Evolutionary conservation across 257 asterid genomes (phyloP).

Genomic region (Anisodus acutangulus): DNA sequence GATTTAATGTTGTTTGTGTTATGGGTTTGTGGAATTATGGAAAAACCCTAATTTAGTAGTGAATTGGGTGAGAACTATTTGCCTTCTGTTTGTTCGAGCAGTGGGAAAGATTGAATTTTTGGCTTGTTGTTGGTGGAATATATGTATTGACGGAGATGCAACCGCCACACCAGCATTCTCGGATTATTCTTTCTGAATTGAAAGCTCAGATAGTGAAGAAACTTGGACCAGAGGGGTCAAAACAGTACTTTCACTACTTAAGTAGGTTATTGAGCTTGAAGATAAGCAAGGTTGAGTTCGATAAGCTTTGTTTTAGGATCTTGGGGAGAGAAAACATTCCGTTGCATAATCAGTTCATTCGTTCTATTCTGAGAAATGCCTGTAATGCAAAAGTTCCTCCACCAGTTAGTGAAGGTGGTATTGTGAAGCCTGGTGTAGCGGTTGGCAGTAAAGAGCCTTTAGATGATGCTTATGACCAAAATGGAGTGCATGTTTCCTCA

Average conservation of each 20-base stretch:
- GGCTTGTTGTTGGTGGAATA: constrained; percentile 55
- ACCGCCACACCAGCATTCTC: constrained; percentile 75
- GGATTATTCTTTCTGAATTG: constrained; percentile 76
- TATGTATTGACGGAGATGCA: constrained; percentile 67
- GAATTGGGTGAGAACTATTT: constrained; percentile 31
- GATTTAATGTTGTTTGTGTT: constrained; percentile 50
- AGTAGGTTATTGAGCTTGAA: constrained; percentile 67
- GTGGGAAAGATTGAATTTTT: constrained; percentile 39
- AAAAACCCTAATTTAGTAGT: constrained; percentile 56
- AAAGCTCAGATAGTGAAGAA: constrained; percentile 76
- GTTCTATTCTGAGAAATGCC: constrained; percentile 72
- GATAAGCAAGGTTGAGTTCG: constrained; percentile 74
- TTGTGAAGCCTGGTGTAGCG: constrained; percentile 37
- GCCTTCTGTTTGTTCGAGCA: constrained; percentile 32
- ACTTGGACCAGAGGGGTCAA: constrained; percentile 76
- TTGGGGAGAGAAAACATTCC: constrained; percentile 81
- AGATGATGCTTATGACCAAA: constrained; percentile 53
- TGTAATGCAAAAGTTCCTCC: constrained; percentile 69
- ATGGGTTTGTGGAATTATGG: constrained; percentile 54
- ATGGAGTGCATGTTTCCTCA: constrained; percentile 59
- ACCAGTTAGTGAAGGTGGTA: constrained; percentile 49
- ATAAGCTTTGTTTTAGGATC: constrained; percentile 67
- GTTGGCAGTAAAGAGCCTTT: constrained; percentile 54
- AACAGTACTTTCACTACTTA: constrained; percentile 77
- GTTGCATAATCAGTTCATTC: constrained; percentile 81